These are phyloP conservation scores for Celoporthe dispersa DNA, from an alignment of 2,329 filamentous ascomycete species.

Conservation along the genomic window DNA sequence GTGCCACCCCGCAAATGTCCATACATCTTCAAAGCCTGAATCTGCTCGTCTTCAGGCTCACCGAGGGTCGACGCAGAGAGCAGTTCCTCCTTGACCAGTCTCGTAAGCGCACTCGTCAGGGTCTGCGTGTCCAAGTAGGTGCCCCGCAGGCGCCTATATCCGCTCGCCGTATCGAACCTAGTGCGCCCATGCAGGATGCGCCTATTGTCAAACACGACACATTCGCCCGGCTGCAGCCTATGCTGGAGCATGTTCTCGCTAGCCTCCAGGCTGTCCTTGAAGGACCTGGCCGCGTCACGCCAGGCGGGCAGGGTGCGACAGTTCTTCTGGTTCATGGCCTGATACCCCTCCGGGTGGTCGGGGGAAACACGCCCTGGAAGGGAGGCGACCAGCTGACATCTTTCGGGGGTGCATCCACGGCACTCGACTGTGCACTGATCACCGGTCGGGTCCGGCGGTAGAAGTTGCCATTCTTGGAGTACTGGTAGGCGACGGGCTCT, in stretches of 20 bases:
- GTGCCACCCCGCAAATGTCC: neutral
- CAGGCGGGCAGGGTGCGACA: slow-evolving; percentile 40
- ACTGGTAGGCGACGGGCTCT: slow-evolving; percentile 59
- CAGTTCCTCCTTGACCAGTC: neutral
- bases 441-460: slow-evolving; percentile 58
- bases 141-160: slow-evolving; percentile 82
- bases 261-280: slow-evolving; percentile 63
- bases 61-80: neutral
- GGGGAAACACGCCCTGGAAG: slow-evolving; percentile 14
- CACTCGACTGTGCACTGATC: slow-evolving; percentile 40
- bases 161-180: slow-evolving; percentile 70
- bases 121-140: slow-evolving; percentile 70
- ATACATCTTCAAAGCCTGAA: neutral
- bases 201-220: slow-evolving; percentile 90
- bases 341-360: slow-evolving; percentile 14
- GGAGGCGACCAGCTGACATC: slow-evolving; percentile 19
- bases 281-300: slow-evolving; percentile 54
- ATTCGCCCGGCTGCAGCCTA: slow-evolving; percentile 79
- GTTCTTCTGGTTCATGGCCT: too few relatives aligned
- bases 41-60: neutral
- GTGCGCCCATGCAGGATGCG: slow-evolving; percentile 82
- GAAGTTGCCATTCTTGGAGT: slow-evolving; percentile 70
- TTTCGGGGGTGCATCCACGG: neutral
- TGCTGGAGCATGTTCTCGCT: slow-evolving; percentile 67
- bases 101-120: slow-evolving; percentile 33